phyloP scores from a whole-genome alignment of 306 rosid species.

The Cicer judaicum region DNA sequence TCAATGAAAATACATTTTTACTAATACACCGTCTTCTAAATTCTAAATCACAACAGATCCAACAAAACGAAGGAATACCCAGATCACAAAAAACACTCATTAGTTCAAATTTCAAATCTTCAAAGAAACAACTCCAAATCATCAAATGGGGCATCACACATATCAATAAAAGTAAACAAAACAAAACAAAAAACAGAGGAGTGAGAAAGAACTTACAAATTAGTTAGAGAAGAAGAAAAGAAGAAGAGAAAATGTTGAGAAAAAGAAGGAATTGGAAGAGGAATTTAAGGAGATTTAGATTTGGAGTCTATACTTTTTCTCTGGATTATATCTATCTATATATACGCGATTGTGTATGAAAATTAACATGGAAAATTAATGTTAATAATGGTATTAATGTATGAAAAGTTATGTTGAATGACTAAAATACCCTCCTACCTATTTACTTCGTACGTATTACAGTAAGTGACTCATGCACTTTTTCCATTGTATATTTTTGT shows the following conservation, averaged over 20 bases:
- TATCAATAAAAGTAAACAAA: background rate
- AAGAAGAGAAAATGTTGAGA: conserved; percentile 18
- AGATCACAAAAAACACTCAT: conserved; percentile 41
- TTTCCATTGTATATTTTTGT: no score
- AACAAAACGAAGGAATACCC: conserved; percentile 44
- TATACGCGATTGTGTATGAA: conserved; percentile 11
- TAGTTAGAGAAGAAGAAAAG: conserved; percentile 28
- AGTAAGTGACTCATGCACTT: no score
- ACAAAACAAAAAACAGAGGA: background rate
- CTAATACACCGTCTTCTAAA: background rate
- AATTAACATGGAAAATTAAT: background rate
- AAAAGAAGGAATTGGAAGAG: conserved; percentile 18
- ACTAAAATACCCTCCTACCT: no score
- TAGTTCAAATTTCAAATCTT: conserved; percentile 39
- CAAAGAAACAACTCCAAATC: background rate
- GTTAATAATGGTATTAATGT: background rate
- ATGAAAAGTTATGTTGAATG: no score
- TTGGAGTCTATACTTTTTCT: conserved; percentile 34
- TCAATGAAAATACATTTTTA: conserved; percentile 44
- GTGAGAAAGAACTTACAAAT: conserved; percentile 44
- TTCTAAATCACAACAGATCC: conserved; percentile 53
- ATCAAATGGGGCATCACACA: conserved; percentile 19
- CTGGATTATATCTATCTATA: background rate
- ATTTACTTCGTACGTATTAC: no score
- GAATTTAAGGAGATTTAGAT: conserved; percentile 34